A percentile compares a stretch with the other conserved stretches of the same genome.
Evolutionary conservation across 495 filamentous ascomycete species (phyloP).

Genomic region (Xylaria intraflava): DNA sequence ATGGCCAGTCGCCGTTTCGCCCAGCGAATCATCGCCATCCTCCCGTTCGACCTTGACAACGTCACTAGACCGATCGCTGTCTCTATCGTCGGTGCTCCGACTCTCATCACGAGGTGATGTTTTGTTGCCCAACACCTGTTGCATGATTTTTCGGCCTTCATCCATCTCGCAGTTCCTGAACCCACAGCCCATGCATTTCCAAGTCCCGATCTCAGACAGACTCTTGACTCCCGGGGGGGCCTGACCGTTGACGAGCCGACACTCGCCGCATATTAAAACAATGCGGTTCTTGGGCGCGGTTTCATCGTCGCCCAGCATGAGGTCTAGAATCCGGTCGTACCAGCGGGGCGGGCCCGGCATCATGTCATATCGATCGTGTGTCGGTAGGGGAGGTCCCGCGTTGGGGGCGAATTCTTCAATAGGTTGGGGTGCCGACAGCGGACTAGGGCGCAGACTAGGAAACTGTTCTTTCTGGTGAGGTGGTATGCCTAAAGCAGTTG

Average conservation of each 20-base stretch:
- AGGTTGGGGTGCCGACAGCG: slow-evolving; percentile 19
- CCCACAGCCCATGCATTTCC: slow-evolving; percentile 82
- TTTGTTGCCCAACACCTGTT: slow-evolving; percentile 37
- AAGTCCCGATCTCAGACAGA: slow-evolving; percentile 74
- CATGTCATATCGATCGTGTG: slow-evolving; percentile 34
- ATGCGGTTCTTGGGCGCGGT: slow-evolving; percentile 84
- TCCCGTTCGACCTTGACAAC: slow-evolving; percentile 36
- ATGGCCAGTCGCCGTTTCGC: slow-evolving; percentile 12
- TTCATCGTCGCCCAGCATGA: slow-evolving; percentile 92
- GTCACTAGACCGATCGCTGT: slow-evolving; percentile 30
- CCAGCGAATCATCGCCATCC: slow-evolving; percentile 14
- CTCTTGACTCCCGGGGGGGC: slow-evolving; percentile 80
- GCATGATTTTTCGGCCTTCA: slow-evolving; percentile 56
- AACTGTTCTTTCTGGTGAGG: slow-evolving; percentile 12
- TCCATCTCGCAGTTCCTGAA: slow-evolving; percentile 76
- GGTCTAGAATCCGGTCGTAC: slow-evolving; percentile 92
- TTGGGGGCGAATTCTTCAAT: slow-evolving; percentile 53
- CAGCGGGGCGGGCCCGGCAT: slow-evolving; percentile 55
- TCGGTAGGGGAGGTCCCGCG: slow-evolving; percentile 44
- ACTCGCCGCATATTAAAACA: slow-evolving; percentile 76
- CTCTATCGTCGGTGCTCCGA: slow-evolving; percentile 23
- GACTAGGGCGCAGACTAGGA: not conserved
- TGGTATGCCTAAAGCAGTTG: slow-evolving; percentile 20
- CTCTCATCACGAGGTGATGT: slow-evolving; percentile 11
- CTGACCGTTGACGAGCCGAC: slow-evolving; percentile 90